Conservation (phyloP, 768 basidiomycete species). For the Aureoboletus auriporus region DNA sequence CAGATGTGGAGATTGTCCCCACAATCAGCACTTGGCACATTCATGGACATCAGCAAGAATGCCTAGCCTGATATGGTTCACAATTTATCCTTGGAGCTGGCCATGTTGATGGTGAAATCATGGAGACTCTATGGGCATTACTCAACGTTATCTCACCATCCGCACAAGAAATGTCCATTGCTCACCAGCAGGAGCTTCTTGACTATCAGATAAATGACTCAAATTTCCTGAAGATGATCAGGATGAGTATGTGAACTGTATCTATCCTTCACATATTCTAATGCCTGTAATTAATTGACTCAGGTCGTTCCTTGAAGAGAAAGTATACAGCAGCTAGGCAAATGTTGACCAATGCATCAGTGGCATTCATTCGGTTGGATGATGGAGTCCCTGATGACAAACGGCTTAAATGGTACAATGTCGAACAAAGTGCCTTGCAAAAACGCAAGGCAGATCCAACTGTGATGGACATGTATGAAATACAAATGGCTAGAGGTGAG, state of each 20-base stretch:
- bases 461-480: too few relatives aligned
- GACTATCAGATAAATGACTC: conserved; percentile 10
- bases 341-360: too few relatives aligned
- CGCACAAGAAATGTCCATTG: conserved; percentile 17
- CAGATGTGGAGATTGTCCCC: conserved; percentile 3
- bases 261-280: too few relatives aligned
- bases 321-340: too few relatives aligned
- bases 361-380: too few relatives aligned
- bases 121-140: conserved; percentile 32
- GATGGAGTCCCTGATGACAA: too few relatives aligned
- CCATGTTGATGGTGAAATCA: conserved; percentile 29
- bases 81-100: conserved; percentile 28
- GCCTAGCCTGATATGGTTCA: conserved; percentile 21
- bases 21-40: conserved; percentile 30
- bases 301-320: too few relatives aligned
- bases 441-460: too few relatives aligned
- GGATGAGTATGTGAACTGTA: background rate
- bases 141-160: conserved; percentile 26
- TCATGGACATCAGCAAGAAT: conserved; percentile 24
- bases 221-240: conserved; percentile 4
- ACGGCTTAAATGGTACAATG: too few relatives aligned
- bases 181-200: conserved; percentile 23
- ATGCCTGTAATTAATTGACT: too few relatives aligned
- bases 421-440: too few relatives aligned
- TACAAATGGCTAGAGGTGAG: too few relatives aligned